Conservation (phyloP, 129 eudicot species). For the Kitagawia praeruptora region DNA sequence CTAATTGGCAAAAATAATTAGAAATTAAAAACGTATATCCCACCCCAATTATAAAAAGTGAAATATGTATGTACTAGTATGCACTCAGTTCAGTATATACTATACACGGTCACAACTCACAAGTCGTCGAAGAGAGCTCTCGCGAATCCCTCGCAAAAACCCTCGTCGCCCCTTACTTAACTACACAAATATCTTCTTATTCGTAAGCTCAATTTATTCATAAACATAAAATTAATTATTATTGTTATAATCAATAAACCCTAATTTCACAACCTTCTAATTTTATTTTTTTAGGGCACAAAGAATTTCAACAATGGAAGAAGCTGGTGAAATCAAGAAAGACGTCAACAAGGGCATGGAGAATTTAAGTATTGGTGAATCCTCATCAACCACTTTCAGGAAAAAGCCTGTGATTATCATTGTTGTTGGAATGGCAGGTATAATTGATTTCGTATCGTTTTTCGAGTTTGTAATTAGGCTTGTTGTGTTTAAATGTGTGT, state of each 20-base stretch:
- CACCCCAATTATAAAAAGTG: too few relatives aligned
- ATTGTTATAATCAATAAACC: background rate
- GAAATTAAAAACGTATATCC: too few relatives aligned
- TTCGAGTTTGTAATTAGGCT: background rate
- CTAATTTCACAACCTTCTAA: background rate
- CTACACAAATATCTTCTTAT: too few relatives aligned
- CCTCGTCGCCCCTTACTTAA: too few relatives aligned
- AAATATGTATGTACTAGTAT: too few relatives aligned
- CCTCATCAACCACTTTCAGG: constrained; percentile 46
- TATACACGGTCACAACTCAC: too few relatives aligned
- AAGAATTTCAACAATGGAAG: background rate
- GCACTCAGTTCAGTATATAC: too few relatives aligned
- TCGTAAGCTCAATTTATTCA: too few relatives aligned
- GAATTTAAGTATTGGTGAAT: constrained; percentile 46
- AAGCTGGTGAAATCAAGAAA: background rate
- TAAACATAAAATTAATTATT: background rate
- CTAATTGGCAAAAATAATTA: too few relatives aligned
- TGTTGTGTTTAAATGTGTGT: background rate
- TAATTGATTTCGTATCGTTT: background rate
- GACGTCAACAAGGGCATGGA: constrained; percentile 55
- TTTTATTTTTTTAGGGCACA: background rate
- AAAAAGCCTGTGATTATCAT: constrained; percentile 76
- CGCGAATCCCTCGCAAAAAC: too few relatives aligned
- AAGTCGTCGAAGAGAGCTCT: too few relatives aligned
- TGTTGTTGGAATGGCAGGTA: constrained; percentile 99